A percentile compares a stretch with the other conserved stretches of the same genome.
These are phyloP conservation scores for Wolfiporia cocos DNA, from an alignment of 1,284 basidiomycete species.

Conservation along the genomic window DNA sequence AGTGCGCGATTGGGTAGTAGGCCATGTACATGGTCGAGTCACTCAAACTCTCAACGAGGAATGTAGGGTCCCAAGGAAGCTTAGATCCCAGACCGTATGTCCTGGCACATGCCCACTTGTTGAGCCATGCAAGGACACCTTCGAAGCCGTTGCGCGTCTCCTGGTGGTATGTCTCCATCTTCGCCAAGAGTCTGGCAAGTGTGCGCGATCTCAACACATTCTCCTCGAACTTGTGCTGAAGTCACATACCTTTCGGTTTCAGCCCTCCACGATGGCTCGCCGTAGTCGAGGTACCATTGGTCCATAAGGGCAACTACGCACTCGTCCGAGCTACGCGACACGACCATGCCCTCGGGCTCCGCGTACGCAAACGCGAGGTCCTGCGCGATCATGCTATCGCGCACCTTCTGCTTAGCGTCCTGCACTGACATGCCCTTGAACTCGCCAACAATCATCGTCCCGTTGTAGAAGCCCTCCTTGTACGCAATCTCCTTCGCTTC, in stretches of 20 bases:
- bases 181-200: constrained; percentile 58
- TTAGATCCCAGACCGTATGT: constrained; percentile 96
- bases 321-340: constrained; percentile 89
- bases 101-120: constrained; percentile 98
- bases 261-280: constrained; percentile 84
- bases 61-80: constrained; percentile 95
- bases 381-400: constrained; percentile 77
- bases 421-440: constrained; percentile 86
- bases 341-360: constrained; percentile 91
- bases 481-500: constrained; percentile 98
- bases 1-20: constrained; percentile 93
- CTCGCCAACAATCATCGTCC: constrained; percentile 85
- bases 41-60: constrained; percentile 94
- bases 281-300: constrained; percentile 99
- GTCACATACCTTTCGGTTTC: constrained; percentile 73
- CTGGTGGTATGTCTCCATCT: constrained; percentile 86
- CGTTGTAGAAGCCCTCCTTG: constrained; percentile 97
- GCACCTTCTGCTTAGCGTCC: constrained; percentile 88
- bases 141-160: constrained; percentile 94
- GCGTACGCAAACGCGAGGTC: constrained; percentile 88
- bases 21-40: constrained; percentile 99
- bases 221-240: not conserved
- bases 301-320: constrained; percentile 98
- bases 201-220: constrained; percentile 3
- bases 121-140: constrained; percentile 91